A percentile compares a stretch with the other conserved stretches of the same genome.
Evolutionary conservation across 2,329 filamentous ascomycete genomes (phyloP).

Genomic region (Paecilomyces dactylethromorphus): DNA sequence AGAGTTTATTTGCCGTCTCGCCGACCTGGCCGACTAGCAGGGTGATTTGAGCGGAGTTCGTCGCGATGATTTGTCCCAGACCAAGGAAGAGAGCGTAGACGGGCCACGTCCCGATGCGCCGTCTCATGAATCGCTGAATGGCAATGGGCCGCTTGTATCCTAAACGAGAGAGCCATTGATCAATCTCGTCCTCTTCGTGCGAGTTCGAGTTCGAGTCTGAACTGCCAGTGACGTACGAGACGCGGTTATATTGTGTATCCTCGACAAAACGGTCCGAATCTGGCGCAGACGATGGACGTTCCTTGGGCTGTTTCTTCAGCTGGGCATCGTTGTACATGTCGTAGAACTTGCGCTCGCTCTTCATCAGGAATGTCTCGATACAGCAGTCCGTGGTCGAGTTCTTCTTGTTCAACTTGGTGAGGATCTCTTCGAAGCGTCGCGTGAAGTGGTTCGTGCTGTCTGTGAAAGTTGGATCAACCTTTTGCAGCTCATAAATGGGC

Average conservation of each 20-base stretch:
- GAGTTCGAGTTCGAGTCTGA: neutral
- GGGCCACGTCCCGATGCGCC: slow-evolving; percentile 52
- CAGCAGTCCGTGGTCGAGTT: slow-evolving; percentile 49
- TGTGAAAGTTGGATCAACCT: slow-evolving; percentile 57
- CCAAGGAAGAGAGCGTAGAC: slow-evolving; percentile 51
- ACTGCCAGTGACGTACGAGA: neutral
- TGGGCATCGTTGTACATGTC: slow-evolving; percentile 38
- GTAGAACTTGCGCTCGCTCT: slow-evolving; percentile 57
- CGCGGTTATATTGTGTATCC: neutral
- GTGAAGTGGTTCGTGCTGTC: slow-evolving; percentile 53
- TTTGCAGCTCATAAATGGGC: slow-evolving; percentile 50
- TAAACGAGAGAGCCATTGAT: slow-evolving; percentile 45
- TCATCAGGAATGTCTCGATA: slow-evolving; percentile 53
- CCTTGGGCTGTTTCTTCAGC: slow-evolving; percentile 7
- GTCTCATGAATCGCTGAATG: slow-evolving; percentile 40
- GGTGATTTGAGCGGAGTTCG: slow-evolving; percentile 57
- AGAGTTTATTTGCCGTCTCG: slow-evolving; percentile 48
- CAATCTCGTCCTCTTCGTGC: slow-evolving; percentile 28
- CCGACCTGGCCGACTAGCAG: slow-evolving; percentile 52
- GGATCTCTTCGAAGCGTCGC: slow-evolving; percentile 46
- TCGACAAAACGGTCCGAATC: neutral
- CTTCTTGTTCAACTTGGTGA: slow-evolving; percentile 44
- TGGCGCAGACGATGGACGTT: neutral
- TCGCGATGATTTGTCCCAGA: slow-evolving; percentile 51
- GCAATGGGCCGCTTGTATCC: slow-evolving; percentile 47